Evolutionary conservation across 495 filamentous ascomycete genomes (phyloP), one percentile per base, ranked within the genome.

Genomic region (Terfezia claveryi): DNA sequence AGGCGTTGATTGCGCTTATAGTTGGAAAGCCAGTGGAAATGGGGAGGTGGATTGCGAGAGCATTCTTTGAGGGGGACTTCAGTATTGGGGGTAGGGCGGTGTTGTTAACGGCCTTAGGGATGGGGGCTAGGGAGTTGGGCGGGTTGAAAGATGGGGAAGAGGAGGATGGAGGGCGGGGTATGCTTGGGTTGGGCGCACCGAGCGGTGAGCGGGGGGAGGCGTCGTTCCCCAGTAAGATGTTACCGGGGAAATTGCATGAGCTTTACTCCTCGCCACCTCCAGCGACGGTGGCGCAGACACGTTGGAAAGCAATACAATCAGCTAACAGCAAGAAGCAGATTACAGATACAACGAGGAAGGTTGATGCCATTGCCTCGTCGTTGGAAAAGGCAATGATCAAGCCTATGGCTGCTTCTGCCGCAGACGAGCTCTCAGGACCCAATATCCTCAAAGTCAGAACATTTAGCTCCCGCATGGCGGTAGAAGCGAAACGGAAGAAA

Each of bases 61-160:
- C 82, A 0, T 93, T 89, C 68, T 96, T 93, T 64, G 81, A 83
- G 41, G 92, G 87, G 10, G 92, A 96, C 59, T 84, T 89, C 61
- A 93, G 87, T 0, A 71, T 95, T 50, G 74, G 77, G 0, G 89
- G 96, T 62, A 75, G 91, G 37, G 81, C 81, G 10, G 78, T 82
- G 0, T 73, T 95, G 38, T 80, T 96, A 38, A 82, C 81, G 52
- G 79, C 82, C 6, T 69, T 96, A 16, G 88, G 89, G 12, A 69
- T 99, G 0, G 76, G 80, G 50, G 86, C 84, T n/a, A 76, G 91
- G 49, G 91, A 96, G 66, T 67, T 99, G 2, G 87, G 84, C 0
- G 88, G 91, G 8, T 80, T 82, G 54, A 80, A 80, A 32, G 72
- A 75, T 27, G 82, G 80, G 10, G 81, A 81, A 59, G 51, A 51